Base-by-base conservation (phyloP, 2,329 filamentous ascomycete genomes). In the Tolypocladium cylindrosporum region DNA sequence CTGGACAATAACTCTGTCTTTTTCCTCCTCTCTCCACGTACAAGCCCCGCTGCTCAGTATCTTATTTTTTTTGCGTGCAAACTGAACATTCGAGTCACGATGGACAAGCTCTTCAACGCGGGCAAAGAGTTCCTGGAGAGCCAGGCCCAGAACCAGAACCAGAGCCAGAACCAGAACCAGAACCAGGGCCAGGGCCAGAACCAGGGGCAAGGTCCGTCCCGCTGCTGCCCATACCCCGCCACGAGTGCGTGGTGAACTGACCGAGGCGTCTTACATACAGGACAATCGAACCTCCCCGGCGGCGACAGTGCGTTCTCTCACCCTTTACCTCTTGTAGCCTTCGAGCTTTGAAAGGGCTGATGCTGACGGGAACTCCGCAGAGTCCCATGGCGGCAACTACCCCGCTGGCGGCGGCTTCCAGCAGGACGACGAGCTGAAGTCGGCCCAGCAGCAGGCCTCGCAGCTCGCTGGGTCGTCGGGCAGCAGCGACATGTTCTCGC, bases 381-480 rank as follows among this genome's bases (percentile, higher is more conserved):
- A 60, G 24, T 54, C 60, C 11, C 54, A 62, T 52, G 61, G 60
- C 42, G 60, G 60, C 7, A 58, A 56, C 48, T 60, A 61, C 55
- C 60, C 58, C 14, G 58, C 54, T 24, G 31, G 27, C 54, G 55
- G 48, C 48, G 48, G 48, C 19, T 37, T 52, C 19, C 48, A 52
- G 50, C 31, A 48, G 39, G 53, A 55, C 37, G 55, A 57, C 40
- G 21, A 48, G 34, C 71, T 80, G 60, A 68, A 71, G 41, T 72
- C 73, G 24, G 78, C 79, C 7, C 76, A 78, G 57, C 71, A 79
- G 57, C 73, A 78, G 54, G 81, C 81, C 21, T 71, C 72, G 61
- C 70, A 73, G 39, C 72, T 75, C 57, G 75, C 79, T 27, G 78
- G 79, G 57, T 69, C 67, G 40, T 77, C 75, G 31, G 79, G 78